Conservation (phyloP, 768 basidiomycete genomes). For the Lactarius hatsudake region DNA sequence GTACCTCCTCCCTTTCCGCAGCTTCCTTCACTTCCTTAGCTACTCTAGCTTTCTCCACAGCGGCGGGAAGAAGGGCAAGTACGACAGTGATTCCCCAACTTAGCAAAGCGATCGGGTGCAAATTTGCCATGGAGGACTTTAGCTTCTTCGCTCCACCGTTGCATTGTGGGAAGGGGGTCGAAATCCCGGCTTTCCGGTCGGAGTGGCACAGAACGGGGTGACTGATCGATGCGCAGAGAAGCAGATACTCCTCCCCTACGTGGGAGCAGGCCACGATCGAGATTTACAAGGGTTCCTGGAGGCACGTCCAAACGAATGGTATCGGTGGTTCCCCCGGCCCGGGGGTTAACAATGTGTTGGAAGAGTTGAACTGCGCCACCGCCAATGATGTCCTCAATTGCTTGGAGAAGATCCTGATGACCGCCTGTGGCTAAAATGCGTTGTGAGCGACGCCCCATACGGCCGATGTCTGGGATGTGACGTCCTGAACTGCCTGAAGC, state of each 20-base stretch:
- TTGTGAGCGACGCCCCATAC: conserved; percentile 40
- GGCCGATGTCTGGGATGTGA: conserved; percentile 43
- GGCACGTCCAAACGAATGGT: conserved; percentile 78
- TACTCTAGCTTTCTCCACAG: conserved; percentile 56
- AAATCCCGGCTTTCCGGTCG: conserved; percentile 57
- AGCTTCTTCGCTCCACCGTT: conserved; percentile 88
- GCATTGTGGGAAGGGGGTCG: conserved; percentile 75
- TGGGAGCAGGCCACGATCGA: conserved; percentile 53
- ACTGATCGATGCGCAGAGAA: conserved; percentile 62
- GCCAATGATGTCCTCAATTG: conserved; percentile 79
- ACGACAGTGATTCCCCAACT: conserved; percentile 69
- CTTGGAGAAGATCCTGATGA: conserved; percentile 59
- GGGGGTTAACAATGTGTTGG: conserved; percentile 72
- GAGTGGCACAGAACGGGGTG: conserved; percentile 39
- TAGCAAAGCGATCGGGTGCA: conserved; percentile 60
- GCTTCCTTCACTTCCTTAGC: conserved; percentile 39
- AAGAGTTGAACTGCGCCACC: conserved; percentile 79
- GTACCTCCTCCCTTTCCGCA: conserved; percentile 52
- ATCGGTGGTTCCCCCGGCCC: conserved; percentile 52
- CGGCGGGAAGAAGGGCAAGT: conserved; percentile 75
- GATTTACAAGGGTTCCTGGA: conserved; percentile 56
- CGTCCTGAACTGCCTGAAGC: conserved; percentile 47
- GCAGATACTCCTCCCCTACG: conserved; percentile 48
- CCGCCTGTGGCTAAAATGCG: conserved; percentile 44
- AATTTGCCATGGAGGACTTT: conserved; percentile 78